Base-by-base conservation (phyloP, 1,284 basidiomycete species). In the Neolentinus lepideus region DNA sequence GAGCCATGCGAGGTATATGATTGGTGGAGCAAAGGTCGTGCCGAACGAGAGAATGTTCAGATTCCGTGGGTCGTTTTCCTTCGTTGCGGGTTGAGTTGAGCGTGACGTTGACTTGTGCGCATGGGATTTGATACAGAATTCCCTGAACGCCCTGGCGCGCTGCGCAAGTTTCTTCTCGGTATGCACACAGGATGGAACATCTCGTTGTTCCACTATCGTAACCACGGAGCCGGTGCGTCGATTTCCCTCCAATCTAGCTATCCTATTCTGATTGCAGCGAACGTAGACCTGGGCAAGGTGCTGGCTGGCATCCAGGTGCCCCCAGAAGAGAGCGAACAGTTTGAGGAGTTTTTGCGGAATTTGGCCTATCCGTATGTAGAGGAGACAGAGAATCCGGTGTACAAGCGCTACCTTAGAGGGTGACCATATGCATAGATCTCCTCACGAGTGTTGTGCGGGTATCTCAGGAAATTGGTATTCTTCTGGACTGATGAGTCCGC, bases 191-290 rank as follows among this genome's bases (percentile, higher is more conserved):
- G 85, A 14, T 98, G 95, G 94, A 98, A 97, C 71, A 92, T 99
- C 54, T 90, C 92, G 1, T 71, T 99, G 59, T 99, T 98, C 76
- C 97, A 99, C 70, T 99, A 99, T 72, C 81, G 96, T 57, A 98
- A 98, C 69, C 95, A 99, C 63, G 96, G 96, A 29, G 94, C 89
- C 64, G 93, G 93, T 91, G 64, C 59, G 84, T 75, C 57, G 48
- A 56, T 31, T 33, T 14, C 59, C 51, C 27, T 59, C 64, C 35
- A 58, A 52, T 46, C 56, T 38, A 54, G 27, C 55, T 51, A 60
- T 54, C 54, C 51, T 57, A 54, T 25, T 25, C 53, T 46, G 24
- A 54, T 31, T 19, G 16, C 31, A 21, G 4, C 11, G 35, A 11
- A 29, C 3, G n/a, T 61, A 94, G 94, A 98, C 67, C 77, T 97